Evolutionary conservation across 192 early-diverging fungal species (phyloP).

Genomic region (Coemansia sp.): DNA sequence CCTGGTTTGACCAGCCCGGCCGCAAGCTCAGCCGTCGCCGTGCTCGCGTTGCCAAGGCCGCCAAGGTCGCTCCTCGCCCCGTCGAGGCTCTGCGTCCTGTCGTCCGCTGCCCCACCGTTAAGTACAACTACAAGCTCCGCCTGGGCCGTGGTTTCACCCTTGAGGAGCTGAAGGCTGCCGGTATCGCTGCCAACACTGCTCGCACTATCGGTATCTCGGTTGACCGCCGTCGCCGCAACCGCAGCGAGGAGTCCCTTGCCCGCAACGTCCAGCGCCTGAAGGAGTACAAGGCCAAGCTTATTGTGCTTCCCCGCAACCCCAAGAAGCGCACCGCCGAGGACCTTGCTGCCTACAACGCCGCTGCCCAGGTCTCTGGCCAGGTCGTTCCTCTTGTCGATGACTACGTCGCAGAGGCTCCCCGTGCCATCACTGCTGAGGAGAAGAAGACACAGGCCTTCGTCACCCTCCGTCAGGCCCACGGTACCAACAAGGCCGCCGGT

Average conservation of each 20-base stretch:
- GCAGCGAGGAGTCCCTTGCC: constrained; percentile 90
- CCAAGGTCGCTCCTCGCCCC: constrained; percentile 93
- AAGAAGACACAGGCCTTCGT: constrained; percentile 54
- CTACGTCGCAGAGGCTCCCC: constrained; percentile 48
- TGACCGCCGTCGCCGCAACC: constrained; percentile 95
- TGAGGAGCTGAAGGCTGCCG: constrained; percentile 97
- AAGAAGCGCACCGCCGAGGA: constrained; percentile 72
- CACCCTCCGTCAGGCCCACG: constrained; percentile 56
- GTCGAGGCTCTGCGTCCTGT: constrained; percentile 95
- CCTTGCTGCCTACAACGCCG: constrained; percentile 52
- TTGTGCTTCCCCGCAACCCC: constrained; percentile 95
- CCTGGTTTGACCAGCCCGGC: constrained; percentile 98
- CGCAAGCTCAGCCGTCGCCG: constrained; percentile 90
- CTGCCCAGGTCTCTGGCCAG: constrained; percentile 46
- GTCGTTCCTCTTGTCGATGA: constrained; percentile 29
- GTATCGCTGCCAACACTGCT: constrained; percentile 91
- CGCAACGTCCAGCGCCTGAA: constrained; percentile 92
- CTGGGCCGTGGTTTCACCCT: constrained; percentile 97
- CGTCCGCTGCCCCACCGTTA: constrained; percentile 93
- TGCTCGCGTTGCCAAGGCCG: constrained; percentile 91
- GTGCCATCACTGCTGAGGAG: constrained; percentile 59
- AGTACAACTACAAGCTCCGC: constrained; percentile 98
- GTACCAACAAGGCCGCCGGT: constrained; percentile 18
- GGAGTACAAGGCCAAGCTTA: constrained; percentile 91
- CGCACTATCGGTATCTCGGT: constrained; percentile 93